phyloP scores from a whole-genome alignment of 208 protist species.

The Tritrichomonas musculus region DNA sequence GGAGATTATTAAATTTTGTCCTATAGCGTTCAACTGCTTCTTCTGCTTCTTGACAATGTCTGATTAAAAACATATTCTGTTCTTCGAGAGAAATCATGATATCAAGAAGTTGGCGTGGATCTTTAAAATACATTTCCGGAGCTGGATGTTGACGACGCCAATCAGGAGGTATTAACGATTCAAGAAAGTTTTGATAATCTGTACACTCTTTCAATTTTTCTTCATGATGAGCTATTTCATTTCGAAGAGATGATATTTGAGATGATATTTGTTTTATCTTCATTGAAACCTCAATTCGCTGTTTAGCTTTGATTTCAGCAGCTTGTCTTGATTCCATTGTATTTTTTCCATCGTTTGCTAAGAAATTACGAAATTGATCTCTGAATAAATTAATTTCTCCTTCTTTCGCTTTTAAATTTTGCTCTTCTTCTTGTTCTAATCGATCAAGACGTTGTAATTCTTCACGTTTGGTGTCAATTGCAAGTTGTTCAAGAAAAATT shows the following conservation, averaged over 20 bases:
- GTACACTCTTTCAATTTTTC: slow-evolving; percentile 6
- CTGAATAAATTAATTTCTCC: background rate
- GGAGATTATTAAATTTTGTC: background rate
- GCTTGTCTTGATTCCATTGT: slow-evolving; percentile 2
- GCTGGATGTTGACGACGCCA: background rate
- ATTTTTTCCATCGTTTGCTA: background rate
- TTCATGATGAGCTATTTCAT: slow-evolving; percentile 10
- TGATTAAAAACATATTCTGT: slow-evolving; percentile 26
- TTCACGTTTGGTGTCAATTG: slow-evolving; percentile 2
- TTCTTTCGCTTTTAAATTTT: background rate
- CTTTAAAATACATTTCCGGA: slow-evolving; percentile 8
- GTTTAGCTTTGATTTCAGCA: background rate
- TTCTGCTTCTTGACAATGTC: slow-evolving; percentile 31
- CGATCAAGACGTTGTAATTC: background rate
- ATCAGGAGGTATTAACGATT: background rate
- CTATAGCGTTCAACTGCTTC: background rate
- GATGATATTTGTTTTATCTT: slow-evolving; percentile 13
- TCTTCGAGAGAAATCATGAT: background rate
- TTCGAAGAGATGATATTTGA: slow-evolving; percentile 13
- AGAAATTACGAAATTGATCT: background rate
- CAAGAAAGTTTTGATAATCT: background rate
- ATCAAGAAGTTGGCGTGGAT: background rate
- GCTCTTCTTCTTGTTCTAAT: background rate
- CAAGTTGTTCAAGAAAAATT: slow-evolving; percentile 17
- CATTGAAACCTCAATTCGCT: slow-evolving; percentile 15